Conservation (phyloP, 345 rosid species). For the Eutrema japonicum region DNA sequence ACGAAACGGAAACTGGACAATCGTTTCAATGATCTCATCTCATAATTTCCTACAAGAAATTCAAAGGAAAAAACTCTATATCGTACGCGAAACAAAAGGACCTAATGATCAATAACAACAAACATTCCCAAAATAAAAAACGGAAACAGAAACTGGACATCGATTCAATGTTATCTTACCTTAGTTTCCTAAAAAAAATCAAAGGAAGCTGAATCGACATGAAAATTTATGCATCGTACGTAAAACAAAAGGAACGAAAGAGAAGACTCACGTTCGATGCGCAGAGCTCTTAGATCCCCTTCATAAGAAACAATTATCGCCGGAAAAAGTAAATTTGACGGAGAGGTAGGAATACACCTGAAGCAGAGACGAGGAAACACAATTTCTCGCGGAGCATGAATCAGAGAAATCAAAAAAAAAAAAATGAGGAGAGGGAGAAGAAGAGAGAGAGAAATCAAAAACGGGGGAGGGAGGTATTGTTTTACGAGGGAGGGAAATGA, state of each 20-base stretch:
- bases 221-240: neutral
- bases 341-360: conserved; percentile 27
- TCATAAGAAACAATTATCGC: neutral
- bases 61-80: neutral
- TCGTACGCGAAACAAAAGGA: neutral
- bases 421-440: neutral
- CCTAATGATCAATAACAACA: neutral
- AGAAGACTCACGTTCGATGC: conserved; percentile 34
- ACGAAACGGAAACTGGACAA: conserved; percentile 3
- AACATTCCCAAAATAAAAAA: neutral
- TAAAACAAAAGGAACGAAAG: neutral
- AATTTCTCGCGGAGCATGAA: conserved; percentile 29
- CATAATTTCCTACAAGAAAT: neutral
- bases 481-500: conserved; percentile 39
- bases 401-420: neutral
- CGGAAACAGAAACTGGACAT: neutral
- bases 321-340: neutral
- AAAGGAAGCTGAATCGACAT: conserved; percentile 8
- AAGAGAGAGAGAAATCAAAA: conserved; percentile 16
- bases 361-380: conserved; percentile 32
- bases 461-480: conserved; percentile 1
- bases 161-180: neutral
- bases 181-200: neutral
- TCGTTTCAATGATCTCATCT: conserved; percentile 3
- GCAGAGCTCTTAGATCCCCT: conserved; percentile 40